Evolutionary conservation across 805 yeast genomes (phyloP).

Genomic region (Vanderwaltozyma verrucispora): DNA sequence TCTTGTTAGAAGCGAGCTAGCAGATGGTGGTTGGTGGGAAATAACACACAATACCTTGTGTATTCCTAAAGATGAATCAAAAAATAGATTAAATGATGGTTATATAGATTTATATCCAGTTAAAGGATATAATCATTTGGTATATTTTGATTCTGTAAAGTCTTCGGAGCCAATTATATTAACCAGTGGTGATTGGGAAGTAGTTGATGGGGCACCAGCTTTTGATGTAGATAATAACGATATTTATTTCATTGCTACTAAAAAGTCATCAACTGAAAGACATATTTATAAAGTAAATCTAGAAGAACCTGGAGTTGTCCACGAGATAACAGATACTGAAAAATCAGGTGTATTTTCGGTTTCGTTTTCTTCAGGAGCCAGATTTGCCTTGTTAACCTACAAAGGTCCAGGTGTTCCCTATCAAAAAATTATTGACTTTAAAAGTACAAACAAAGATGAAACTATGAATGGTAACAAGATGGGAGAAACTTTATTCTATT

Average conservation of each 20-base stretch:
- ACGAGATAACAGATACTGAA: constrained; percentile 39
- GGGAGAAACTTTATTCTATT: constrained; percentile 23
- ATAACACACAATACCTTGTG: constrained; percentile 52
- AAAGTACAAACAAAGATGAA: constrained; percentile 15
- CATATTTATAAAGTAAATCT: constrained; percentile 67
- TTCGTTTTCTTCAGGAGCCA: constrained; percentile 70
- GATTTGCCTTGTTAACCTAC: constrained; percentile 61
- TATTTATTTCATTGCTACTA: constrained; percentile 59
- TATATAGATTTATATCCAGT: constrained; percentile 71
- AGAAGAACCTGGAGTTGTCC: constrained; percentile 30
- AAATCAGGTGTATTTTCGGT: constrained; percentile 58
- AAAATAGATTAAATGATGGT: constrained; percentile 44
- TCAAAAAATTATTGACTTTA: constrained; percentile 58
- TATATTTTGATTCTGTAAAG: constrained; percentile 67
- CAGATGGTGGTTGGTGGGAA: constrained; percentile 67
- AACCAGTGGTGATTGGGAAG: constrained; percentile 83
- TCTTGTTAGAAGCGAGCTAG: constrained; percentile 38
- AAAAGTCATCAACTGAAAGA: constrained; percentile 70
- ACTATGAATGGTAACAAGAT: constrained; percentile 10
- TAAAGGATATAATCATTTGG: constrained; percentile 64
- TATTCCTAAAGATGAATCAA: constrained; percentile 40
- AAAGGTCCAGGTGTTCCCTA: constrained; percentile 73
- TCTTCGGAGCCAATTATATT: constrained; percentile 45
- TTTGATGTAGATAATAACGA: constrained; percentile 44
- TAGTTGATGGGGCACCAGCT: constrained; percentile 59